Percentiles rank a stretch among this genome's conserved stretches.
These are phyloP conservation scores for Cynanchum wilfordii DNA, from an alignment of 257 asterid genomes.

Conservation along the genomic window DNA sequence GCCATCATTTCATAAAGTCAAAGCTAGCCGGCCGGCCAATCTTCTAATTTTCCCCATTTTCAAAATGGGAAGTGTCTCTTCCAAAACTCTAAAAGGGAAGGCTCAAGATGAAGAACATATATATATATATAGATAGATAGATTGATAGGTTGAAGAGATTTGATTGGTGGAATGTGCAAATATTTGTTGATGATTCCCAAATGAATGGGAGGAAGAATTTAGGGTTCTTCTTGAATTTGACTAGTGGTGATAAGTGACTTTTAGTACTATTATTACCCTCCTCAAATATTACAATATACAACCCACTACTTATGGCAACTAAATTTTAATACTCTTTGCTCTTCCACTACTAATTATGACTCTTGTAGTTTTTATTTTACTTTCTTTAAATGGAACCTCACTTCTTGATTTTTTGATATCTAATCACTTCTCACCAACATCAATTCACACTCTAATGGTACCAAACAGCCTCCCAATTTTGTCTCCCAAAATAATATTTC, in stretches of 20 bases:
- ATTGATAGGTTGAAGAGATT: background rate
- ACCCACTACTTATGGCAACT: constrained; percentile 24
- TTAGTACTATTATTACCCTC: background rate
- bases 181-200: constrained; percentile 19
- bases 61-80: constrained; percentile 25
- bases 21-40: constrained; percentile 31
- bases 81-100: constrained; percentile 18
- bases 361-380: background rate
- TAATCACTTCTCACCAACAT: constrained; percentile 23
- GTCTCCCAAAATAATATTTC: background rate
- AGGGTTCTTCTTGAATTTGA: constrained; percentile 25
- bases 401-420: constrained; percentile 11
- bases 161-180: constrained; percentile 28
- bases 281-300: too few species aligned
- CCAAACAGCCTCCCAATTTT: background rate
- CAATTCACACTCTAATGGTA: background rate
- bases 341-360: constrained; percentile 10
- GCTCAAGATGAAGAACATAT: background rate
- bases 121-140: too few species aligned
- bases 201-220: constrained; percentile 15
- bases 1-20: constrained; percentile 40
- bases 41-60: constrained; percentile 39
- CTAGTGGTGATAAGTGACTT: background rate
- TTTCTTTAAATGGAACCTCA: constrained; percentile 22
- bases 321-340: constrained; percentile 19